Base-by-base conservation (phyloP, 1,284 basidiomycete species). In the Trametes polyzona region DNA sequence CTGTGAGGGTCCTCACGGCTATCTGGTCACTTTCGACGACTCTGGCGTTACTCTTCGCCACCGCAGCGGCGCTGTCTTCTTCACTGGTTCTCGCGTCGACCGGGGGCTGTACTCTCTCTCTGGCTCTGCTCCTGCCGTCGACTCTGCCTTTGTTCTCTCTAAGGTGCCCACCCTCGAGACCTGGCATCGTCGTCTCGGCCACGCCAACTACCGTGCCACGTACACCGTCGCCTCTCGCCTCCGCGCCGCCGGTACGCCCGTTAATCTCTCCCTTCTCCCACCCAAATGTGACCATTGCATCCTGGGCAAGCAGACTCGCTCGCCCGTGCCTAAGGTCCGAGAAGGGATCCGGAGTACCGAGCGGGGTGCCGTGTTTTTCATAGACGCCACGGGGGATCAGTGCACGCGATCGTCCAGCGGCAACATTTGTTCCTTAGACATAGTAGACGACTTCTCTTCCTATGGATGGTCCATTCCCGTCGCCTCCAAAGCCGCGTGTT, bases 391-490 rank as follows among this genome's bases (percentile, higher is more conserved):
- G 0, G 73, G 74, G 0, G 67, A 65, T 1, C 35, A 62, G 8
- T 61, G 42, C 42, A 62, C 70, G 1, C 30, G 16, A 4, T 74
- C 75, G 1, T 43, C 52, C 0, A 62, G 53, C 0, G 67, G 73
- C 0, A 69, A 73, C 48, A 3, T 53, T 0, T 77, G 74, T 52
- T 47, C 68, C 0, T 69, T 78, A 62, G 68, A 77, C 51, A 57
- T 77, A 0, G 62, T 77, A 4, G 72, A 77, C 56, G 71, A 78
- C 39, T 69, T 42, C 44, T 66, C 71, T 0, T 58, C 59, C 11
- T 60, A 58, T n/a, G 46, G 54, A 0, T 77, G 73, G 73, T 41
- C 65, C 4, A 67, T 74, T 9, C 71, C 68, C 0, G 49, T 76
- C 0, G 55, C 51, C 10, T 41, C 46, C 0, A 77, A 76, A 57